Base-by-base conservation (phyloP, 2,329 filamentous ascomycete species). In the Ophiostoma sp. region DNA sequence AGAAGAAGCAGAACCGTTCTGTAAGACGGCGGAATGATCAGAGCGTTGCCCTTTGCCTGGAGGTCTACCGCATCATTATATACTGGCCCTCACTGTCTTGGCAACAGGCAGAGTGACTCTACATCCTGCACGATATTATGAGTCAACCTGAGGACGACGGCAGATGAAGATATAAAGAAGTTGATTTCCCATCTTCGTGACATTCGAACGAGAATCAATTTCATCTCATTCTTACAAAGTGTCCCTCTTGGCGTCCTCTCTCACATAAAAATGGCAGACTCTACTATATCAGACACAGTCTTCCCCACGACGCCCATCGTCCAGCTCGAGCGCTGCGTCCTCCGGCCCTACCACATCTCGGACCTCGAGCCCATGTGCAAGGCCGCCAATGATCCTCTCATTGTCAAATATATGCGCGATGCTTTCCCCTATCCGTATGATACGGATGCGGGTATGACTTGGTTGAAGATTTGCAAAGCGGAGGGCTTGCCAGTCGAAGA, bases 351-450 rank as follows among this genome's bases (percentile, higher is more conserved):
- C 73, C 75, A 78, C 33, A 74, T 73, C 5, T 78, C 79, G 1
- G 87, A 88, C 75, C 83, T 82, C 4, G 74, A 78, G 3, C 74
- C 78, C 25, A 68, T 84, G 45, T 76, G 82, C 4, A 72, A 71
- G 3, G 80, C 79, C 0, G 84, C 79, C 72, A 82, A 87, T 78
- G 80, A 84, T 74, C 77, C 78, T 11, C 75, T 81, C 25, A 78
- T 88, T 3, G 76, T 79, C 0, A 74, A 72, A 12, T 81, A 79
- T 76, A 81, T 88, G 81, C 82, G 83, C 73, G 79, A 85, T 76
- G 75, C 79, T 55, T 87, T 87, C 73, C 84, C 85, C 2, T 77
- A 75, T 11, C 86, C 86, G 0, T 87, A 87, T 78, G 83, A 80
- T 0, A 75, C 82, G 9, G 78, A 80, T 8, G 78, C 82, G 68